Evolutionary conservation across 129 eudicot genomes (phyloP), one percentile per base, ranked within the genome.

Genomic region (Flaveria robusta): DNA sequence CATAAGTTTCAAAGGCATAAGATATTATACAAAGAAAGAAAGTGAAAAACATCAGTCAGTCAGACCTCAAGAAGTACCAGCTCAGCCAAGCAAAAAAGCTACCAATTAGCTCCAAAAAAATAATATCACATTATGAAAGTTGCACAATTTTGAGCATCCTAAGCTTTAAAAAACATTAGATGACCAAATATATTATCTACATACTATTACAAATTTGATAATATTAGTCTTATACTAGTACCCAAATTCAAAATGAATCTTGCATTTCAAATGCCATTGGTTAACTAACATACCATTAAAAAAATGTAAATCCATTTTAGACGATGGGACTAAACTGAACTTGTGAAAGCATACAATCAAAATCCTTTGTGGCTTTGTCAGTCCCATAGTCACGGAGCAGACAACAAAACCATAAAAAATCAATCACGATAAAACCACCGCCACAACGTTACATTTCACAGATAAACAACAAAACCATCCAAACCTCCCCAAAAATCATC

Each of bases 391-490:
- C 42, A 37, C 9, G 22, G 39, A 72, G 51, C 52, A 55, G 77
- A 39, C 77, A 41, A 73, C 55, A 73, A 41, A 60, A 73, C 55
- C 68, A 50, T 20, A 68, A 26, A 63, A 63, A 42, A 24, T 24
- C 19, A 75, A 75, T 26, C 4, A 46, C 9, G 31, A 45, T 16
- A 24, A 18, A 34, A 63, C 5, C 39, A 75, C 20, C n/a, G n/a
- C 52, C 39, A 7, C 39, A 24, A 50, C 66, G 67, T 37, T 23
- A 66, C 66, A 76, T 66, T 76, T 52, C 73, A 27, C 52, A 76
- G 0, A 49, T 3, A 75, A 47, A 76, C 26, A 66, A 67, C 71
- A 10, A 54, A 47, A 62, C 29, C 20, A 8, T 6, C 5, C 5
- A n/a, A 75, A 75, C 49, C 49, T 64, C 49, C 79, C 15, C 27